phyloP scores from a whole-genome alignment of 331 rosid species.

The Malus hybrid region DNA sequence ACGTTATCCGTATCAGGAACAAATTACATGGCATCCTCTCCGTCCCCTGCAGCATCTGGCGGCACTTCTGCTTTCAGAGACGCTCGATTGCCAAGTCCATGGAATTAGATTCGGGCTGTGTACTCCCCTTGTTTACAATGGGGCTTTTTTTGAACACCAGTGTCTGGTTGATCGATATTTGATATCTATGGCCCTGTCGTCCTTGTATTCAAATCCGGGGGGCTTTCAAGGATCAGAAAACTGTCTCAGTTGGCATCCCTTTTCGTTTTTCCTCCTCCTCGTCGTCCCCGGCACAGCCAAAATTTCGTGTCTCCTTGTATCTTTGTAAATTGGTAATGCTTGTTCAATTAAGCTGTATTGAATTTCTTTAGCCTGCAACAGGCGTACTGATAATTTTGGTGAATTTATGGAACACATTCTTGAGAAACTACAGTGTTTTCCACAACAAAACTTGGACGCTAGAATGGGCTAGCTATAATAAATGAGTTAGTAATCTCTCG shows the following conservation, averaged over 20 bases:
- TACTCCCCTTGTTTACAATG: not conserved
- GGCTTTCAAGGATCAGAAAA: not conserved
- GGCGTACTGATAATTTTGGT: not conserved
- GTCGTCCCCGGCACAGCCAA: not conserved
- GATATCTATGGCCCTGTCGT: too few relatives aligned
- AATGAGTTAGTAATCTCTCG: too few relatives aligned
- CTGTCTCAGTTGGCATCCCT: not conserved
- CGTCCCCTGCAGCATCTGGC: constrained; percentile 87
- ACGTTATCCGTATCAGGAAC: constrained; percentile 72
- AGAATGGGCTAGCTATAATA: too few relatives aligned
- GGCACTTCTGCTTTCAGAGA: constrained; percentile 83
- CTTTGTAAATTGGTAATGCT: not conserved
- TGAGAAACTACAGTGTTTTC: not conserved
- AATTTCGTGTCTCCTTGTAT: not conserved
- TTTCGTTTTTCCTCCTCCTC: not conserved
- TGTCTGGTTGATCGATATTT: not conserved
- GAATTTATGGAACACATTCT: not conserved
- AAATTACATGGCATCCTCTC: constrained; percentile 74
- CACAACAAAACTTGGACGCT: not conserved
- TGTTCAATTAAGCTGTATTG: not conserved
- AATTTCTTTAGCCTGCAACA: too few relatives aligned
- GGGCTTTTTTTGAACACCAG: not conserved
- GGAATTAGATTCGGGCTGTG: constrained; percentile 43
- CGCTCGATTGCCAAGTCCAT: constrained; percentile 83
- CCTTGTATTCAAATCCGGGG: not conserved